Evolutionary conservation across 768 basidiomycete species (phyloP).

Genomic region (Pleurotus platypus): DNA sequence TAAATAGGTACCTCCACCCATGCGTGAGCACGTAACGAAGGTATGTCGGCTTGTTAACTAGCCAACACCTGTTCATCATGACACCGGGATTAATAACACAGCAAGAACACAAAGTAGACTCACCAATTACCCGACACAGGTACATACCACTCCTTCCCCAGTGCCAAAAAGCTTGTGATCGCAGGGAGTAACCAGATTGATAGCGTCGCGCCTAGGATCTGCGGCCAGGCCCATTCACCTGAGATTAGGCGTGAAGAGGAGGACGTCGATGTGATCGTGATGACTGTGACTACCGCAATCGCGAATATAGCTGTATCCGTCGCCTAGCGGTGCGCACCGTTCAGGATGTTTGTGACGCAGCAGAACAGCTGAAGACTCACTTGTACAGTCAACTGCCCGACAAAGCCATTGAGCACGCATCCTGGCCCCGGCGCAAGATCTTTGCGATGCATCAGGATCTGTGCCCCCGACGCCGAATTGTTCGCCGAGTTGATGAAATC

Average conservation of each 20-base stretch:
- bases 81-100: background rate
- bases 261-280: background rate
- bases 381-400: conserved; percentile 10
- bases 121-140: conserved; percentile 12
- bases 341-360: background rate
- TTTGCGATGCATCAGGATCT: conserved; percentile 3
- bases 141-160: conserved; percentile 11
- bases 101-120: background rate
- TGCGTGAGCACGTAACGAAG: conserved; percentile 13
- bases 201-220: background rate
- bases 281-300: conserved; percentile 6
- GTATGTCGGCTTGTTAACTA: conserved; percentile 7
- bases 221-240: conserved; percentile 6
- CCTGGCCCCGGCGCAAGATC: background rate
- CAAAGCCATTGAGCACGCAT: conserved; percentile 11
- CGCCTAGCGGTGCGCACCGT: background rate
- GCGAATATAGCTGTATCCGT: conserved; percentile 9
- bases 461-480: conserved; percentile 5
- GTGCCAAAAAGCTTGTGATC: conserved; percentile 7
- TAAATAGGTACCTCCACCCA: conserved; percentile 11
- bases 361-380: background rate
- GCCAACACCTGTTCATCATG: conserved; percentile 8
- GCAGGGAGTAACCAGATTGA: background rate
- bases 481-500: conserved; percentile 10
- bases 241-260: background rate